These are phyloP conservation scores for Hypholoma sublateritium DNA, from an alignment of 768 basidiomycete genomes.

Conservation along the genomic window DNA sequence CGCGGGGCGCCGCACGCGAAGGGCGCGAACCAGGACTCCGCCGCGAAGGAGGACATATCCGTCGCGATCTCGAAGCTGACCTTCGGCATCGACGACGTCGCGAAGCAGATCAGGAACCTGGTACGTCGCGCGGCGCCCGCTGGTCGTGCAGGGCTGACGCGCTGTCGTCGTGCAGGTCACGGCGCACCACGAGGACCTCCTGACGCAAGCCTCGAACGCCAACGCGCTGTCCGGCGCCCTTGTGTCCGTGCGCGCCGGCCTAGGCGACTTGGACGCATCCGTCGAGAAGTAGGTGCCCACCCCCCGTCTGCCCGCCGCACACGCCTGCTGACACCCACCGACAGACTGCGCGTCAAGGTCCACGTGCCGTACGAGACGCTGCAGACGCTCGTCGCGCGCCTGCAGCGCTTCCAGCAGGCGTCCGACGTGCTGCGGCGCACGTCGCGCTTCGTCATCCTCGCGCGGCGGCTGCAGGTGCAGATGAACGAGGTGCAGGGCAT, in stretches of 20 bases:
- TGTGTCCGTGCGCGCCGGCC: conserved; percentile 61
- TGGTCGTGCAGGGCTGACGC: conserved; percentile 10
- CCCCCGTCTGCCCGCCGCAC: not conserved
- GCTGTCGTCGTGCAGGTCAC: conserved; percentile 56
- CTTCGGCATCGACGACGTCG: conserved; percentile 87
- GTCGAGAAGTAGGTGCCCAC: conserved; percentile 66
- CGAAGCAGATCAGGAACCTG: conserved; percentile 83
- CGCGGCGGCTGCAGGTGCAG: conserved; percentile 80
- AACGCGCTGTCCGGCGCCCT: conserved; percentile 71
- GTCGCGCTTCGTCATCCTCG: conserved; percentile 81
- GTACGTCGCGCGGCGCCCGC: conserved; percentile 43
- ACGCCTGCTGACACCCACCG: conserved; percentile 12
- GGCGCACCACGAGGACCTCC: conserved; percentile 75
- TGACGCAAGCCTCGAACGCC: conserved; percentile 80
- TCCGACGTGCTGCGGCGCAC: conserved; percentile 83
- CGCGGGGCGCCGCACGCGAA: conserved; percentile 31
- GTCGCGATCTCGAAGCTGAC: conserved; percentile 87
- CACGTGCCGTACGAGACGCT: conserved; percentile 80
- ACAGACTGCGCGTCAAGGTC: conserved; percentile 83
- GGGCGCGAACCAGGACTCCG: conserved; percentile 45
- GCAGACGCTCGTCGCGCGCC: conserved; percentile 63
- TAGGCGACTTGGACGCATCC: conserved; percentile 72
- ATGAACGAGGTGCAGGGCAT: conserved; percentile 67
- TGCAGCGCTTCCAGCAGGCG: conserved; percentile 80
- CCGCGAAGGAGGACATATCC: conserved; percentile 82